A percentile compares a stretch with the other conserved stretches of the same genome.
Evolutionary conservation across 1,284 basidiomycete species (phyloP).

Genomic region (Ceratobasidium sp.): DNA sequence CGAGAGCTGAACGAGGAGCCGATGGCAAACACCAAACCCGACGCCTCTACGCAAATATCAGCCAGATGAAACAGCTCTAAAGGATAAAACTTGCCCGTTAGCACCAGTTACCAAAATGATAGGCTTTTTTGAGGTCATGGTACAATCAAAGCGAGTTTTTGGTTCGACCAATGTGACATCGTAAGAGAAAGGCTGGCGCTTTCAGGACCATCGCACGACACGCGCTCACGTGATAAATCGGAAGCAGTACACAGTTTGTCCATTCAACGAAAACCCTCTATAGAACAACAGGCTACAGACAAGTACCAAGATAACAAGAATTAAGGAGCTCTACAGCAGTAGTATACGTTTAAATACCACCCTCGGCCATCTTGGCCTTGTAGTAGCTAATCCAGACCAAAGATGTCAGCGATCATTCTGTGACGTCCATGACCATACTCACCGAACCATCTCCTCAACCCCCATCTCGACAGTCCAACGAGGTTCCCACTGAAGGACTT

Average conservation of each 20-base stretch:
- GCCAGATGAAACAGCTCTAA: conserved; percentile 25
- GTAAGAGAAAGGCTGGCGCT: conserved; percentile 9
- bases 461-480: conserved; percentile 89
- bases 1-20: conserved; percentile 76
- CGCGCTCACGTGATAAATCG: conserved; percentile 1
- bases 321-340: not conserved
- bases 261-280: not conserved
- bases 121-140: conserved; percentile 18
- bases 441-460: conserved; percentile 88
- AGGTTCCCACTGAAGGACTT: conserved; percentile 90
- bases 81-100: conserved; percentile 60
- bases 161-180: not conserved
- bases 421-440: not conserved
- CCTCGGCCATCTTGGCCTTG: conserved; percentile 84
- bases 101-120: conserved; percentile 73
- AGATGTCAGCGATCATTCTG: not conserved
- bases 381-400: conserved; percentile 65
- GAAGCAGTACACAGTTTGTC: not conserved
- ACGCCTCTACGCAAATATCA: conserved; percentile 66
- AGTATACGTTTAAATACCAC: conserved; percentile 61
- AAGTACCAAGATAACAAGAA: not conserved
- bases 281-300: not conserved
- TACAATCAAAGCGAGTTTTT: not conserved
- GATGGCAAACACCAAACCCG: conserved; percentile 84
- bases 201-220: conserved; percentile 9